Base-by-base conservation (phyloP, 179 eudicot species). In the Patellifolia procumbens region DNA sequence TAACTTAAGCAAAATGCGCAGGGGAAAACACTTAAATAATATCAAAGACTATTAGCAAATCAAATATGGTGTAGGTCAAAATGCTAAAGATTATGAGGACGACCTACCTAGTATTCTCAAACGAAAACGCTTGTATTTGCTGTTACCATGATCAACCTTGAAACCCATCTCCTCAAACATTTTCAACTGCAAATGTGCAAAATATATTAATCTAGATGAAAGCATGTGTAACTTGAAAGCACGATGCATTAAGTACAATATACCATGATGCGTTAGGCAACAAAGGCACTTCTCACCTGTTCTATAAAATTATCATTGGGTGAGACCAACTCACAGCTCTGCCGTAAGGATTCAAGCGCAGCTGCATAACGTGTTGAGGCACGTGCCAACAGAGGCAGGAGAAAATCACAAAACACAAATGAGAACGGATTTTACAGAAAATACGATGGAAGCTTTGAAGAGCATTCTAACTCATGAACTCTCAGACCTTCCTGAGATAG, bases 251-350 rank as follows among this genome's bases (percentile, higher is more conserved):
- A 59, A 46, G 45, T 20, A 45, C 24, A 69, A 70, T 59, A 9
- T 19, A 52, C 37, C 59, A 74, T 26, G 52, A 29, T 53, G 53
- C 74, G 53, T 75, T 48, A 22, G 46, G 48, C 46, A 39, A 53
- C 42, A 51, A 51, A 52, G 73, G n/a, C 31, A 43, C 66, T 70
- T 73, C 74, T 86, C 83, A 93, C 97, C 97, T 95, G 99, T 60
- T 95, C 99, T 76, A 93, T 73, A 81, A 95, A 95, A 48, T 97
- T 95, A 83, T 95, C 99, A 75, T 95, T 95, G 58, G 99, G 99
- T 81, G 93, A 88, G 67, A 88, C 93, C 77, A 81, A 88, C 77
- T 91, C 93, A 75, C 88, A 88, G 85, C 97, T 85, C 81, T 89
- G 82, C 72, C 89, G 79, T 75, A 95, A 83, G 43, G 97, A 88